Base-by-base conservation (phyloP, 331 rosid genomes). In the Arachis monticola region DNA sequence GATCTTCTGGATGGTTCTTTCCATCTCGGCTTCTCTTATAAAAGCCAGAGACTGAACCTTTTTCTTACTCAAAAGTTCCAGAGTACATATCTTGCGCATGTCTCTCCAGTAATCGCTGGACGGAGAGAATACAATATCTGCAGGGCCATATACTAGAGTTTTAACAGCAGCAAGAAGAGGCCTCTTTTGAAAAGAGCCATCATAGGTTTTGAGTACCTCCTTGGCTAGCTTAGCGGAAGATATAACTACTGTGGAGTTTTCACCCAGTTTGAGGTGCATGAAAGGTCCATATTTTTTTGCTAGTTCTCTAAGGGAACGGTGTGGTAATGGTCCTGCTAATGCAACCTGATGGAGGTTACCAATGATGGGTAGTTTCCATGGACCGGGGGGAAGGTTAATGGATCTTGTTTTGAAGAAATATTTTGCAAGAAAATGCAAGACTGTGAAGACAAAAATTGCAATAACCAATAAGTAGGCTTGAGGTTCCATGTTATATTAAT, bases 71-170 rank as follows among this genome's bases (percentile, higher is more conserved):
- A 81, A 32, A 45, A 88, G 78, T 47, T 85, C 82, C 0, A 46
- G 2, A 1, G 30, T 70, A 6, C 74, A 83, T 5, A 81, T 17
- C 46, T 83, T 83, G 48, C 76, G n/a, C 68, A 76, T 47, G 22
- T 79, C 81, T 50, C 79, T 73, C 91, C 88, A 87, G 32, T 64
- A 69, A 3, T 83, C 80, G 10, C 83, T 80, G 1, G 73, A 78
- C 6, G 80, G 80, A 8, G 86, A 47, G 69, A 78, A 82, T 10
- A 13, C 67, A 31, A 89, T 68, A 8, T 77, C 74, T 13, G 2
- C 0, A 10, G 55, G 4, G 0, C 58, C 83, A 22, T 84, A 63
- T 10, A 22, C 11, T 63, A 10, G 3, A 64, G 30, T 10, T 78
- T 3, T 3, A 7, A 53, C 10, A 1, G 59, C 3, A 35, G 40